Percentiles rank a stretch among this genome's conserved stretches.
Evolutionary conservation across 2,329 filamentous ascomycete genomes (phyloP).

Genomic region (Pseudohalonectria lignicola): DNA sequence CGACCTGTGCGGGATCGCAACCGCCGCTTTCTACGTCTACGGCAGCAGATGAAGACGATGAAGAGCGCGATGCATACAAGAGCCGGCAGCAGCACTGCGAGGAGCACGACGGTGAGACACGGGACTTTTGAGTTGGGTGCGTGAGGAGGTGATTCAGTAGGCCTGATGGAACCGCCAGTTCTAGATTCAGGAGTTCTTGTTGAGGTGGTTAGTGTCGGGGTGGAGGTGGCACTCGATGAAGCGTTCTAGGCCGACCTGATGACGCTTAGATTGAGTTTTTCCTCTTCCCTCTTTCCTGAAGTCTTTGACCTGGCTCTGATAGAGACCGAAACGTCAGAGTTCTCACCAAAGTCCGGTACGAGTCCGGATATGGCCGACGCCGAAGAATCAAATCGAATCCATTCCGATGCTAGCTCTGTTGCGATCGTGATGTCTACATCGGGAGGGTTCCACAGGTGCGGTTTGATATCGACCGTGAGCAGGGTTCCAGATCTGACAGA

Average conservation of each 20-base stretch:
- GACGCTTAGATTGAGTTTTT: no score
- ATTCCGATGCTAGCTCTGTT: constrained; percentile 24
- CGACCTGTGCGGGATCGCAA: constrained; percentile 10
- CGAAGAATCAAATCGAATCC: constrained; percentile 27
- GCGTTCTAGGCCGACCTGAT: no score
- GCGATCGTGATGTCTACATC: constrained; percentile 25
- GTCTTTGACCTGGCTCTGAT: no score
- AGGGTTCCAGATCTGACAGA: constrained; percentile 26
- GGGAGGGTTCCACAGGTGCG: constrained; percentile 27
- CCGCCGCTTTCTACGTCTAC: constrained; percentile 12
- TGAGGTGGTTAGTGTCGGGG: no score
- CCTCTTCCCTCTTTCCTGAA: no score
- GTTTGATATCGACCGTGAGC: constrained; percentile 29
- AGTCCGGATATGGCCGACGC: constrained; percentile 26
- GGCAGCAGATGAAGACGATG: constrained; percentile 17
- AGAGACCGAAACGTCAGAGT: no score
- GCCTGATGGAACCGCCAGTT: no score
- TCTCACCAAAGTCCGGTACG: no score
- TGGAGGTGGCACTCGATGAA: no score
- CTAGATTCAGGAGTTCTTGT: no score
- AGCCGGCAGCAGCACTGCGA: constrained; percentile 32
- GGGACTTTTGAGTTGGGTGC: no score
- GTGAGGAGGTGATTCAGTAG: no score
- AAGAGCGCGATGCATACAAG: constrained; percentile 23
- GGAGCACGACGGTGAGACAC: constrained; percentile 21